Evolutionary conservation across 2,329 filamentous ascomycete genomes (phyloP), one percentile per base, ranked within the genome.

Genomic region (Grosmannia clavigera): DNA sequence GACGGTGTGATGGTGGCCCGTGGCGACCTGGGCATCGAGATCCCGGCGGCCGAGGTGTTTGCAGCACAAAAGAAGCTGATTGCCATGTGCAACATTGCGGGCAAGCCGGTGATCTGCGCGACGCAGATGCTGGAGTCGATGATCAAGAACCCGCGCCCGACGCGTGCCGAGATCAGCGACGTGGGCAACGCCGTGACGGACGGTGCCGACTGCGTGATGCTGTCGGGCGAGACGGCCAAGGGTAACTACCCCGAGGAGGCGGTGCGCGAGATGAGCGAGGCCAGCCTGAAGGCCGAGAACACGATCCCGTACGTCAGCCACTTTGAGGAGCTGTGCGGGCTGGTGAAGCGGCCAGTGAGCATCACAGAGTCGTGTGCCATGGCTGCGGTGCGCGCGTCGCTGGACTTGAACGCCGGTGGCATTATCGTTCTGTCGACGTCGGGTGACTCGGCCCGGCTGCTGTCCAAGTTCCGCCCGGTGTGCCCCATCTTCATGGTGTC

Each of bases 61-160:
- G 90, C 95, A 68, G 94, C 94, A 61, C 94, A 99, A 82, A 99
- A 99, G 88, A 99, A 99, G 90, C 92, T 99, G 84, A 99, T 99
- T 76, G 92, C 94, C 77, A 97, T 97, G 86, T 99, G 94, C 85
- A 99, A 99, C 82, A 86, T 96, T 72, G 92, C 91, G 68, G 94
- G 94, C 76, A 99, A 99, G 84, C 94, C 94, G 67, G 92, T 92
- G 74, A 96, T 99, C 74, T 97, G 92, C 77, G 94, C 94, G 62
- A 99, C 94, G 50, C 94, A 99, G 81, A 99, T 99, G 94, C 84
- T 99, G 68, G 94, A 99, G 84, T 96, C 91, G 65, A 99, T 99
- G 94, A 99, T 96, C 76, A 96, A 96, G 83, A 99, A 99, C 82
- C 94, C 94, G 67, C 90, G 94, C 65, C 94, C 94, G 58, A 99